Evolutionary conservation across 2,329 filamentous ascomycete genomes (phyloP), one percentile per base, ranked within the genome.

Genomic region (Bertia moriformis): DNA sequence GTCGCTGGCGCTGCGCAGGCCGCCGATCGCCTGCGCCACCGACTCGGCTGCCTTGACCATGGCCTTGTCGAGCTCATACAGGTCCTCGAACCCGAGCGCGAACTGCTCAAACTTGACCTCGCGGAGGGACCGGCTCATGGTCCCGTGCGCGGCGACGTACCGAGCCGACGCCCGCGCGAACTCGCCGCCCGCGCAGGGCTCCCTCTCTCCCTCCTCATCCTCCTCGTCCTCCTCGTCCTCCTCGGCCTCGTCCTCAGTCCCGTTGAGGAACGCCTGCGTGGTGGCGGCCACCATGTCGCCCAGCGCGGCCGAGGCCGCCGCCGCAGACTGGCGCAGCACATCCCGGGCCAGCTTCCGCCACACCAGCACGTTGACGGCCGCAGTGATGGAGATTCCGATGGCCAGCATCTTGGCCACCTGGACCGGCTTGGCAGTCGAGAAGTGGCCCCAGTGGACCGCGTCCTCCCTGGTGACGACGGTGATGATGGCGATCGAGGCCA

Each of bases 21-120:
- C 91, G 55, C 89, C 88, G 46, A 95, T 80, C 46, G 86, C 87
- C 54, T 95, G 88, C 3, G 85, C 79, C 19, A 96, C 68, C 37
- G 75, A 78, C 54, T 93, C 85, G 50, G 96, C 73, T 46, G 84
- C 89, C 51, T 85, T 81, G 35, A 89, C 82, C 3, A 96, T 69
- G 18, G 73, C 77, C 46, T 80, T 79, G 50, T 95, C 84, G 3
- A 93, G 69, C 27, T 71, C 68, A 54, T 93, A 93, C 44, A 89
- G 71, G 40, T 70, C 71, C 54, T 94, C 88, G 2, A 74, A 78
- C 2, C 89, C 89, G 3, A 86, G 57, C 2, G 88, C 63, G 51
- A 84, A 94, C 51, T 94, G 84, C 56, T 96, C 89, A 42, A 85
- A 79, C 53, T 89, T 93, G 13, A 88, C 83, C 56, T 96, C 89